Evolutionary conservation across 2,329 filamentous ascomycete genomes (phyloP).

Genomic region (Zalaria obscura): DNA sequence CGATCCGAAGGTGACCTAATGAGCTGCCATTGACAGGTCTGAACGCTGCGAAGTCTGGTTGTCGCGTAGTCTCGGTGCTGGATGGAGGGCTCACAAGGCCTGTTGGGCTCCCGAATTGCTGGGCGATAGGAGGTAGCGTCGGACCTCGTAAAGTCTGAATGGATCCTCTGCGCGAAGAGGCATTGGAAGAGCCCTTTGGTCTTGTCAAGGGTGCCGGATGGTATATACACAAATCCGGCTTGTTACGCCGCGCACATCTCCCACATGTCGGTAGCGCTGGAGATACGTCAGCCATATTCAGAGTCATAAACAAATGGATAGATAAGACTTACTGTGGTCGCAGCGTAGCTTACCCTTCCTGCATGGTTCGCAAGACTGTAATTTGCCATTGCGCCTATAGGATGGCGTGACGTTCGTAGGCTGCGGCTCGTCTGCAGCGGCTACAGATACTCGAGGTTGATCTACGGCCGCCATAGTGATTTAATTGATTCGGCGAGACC

Average conservation of each 20-base stretch:
- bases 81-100: conserved; percentile 9
- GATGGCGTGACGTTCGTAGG: conserved; percentile 1
- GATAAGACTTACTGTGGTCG: conserved; percentile 11
- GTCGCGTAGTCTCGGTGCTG: conserved; percentile 7
- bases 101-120: neutral
- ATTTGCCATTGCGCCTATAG: conserved; percentile 19
- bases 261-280: conserved; percentile 14
- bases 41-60: conserved; percentile 4
- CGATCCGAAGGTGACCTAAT: neutral
- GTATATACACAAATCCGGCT: conserved; percentile 18
- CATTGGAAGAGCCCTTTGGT: conserved; percentile 6
- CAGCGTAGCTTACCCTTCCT: conserved; percentile 18
- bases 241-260: conserved; percentile 16
- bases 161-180: conserved; percentile 5
- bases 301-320: no score
- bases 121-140: neutral
- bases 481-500: neutral
- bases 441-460: neutral
- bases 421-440: neutral
- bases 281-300: no score
- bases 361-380: conserved; percentile 18
- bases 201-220: conserved; percentile 19
- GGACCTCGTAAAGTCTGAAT: conserved; percentile 5
- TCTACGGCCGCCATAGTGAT: neutral
- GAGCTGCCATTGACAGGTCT: neutral